Evolutionary conservation across 2,329 filamentous ascomycete species (phyloP).

Genomic region (Alternaria sp.): DNA sequence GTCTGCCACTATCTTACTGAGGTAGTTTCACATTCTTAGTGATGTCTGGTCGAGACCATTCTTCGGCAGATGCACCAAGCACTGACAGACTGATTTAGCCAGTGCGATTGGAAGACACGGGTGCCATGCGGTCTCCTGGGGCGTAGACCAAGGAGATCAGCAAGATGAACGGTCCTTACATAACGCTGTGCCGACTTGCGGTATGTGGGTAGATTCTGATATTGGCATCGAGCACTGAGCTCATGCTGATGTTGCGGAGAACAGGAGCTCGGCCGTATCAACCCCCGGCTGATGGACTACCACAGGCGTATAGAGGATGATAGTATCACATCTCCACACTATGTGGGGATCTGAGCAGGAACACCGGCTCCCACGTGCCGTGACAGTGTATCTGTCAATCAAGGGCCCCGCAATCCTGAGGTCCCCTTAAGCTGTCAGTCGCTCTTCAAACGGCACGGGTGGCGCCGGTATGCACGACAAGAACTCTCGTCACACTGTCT

Average conservation of each 20-base stretch:
- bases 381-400: not conserved
- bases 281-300: not conserved
- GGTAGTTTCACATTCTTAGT: slow-evolving; percentile 2
- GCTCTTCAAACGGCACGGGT: slow-evolving; percentile 1
- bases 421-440: not conserved
- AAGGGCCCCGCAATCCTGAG: not conserved
- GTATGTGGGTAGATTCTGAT: not conserved
- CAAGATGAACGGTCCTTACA: not conserved
- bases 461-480: slow-evolving; percentile 1
- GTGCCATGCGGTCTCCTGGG: not conserved
- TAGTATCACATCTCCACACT: not conserved
- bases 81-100: not conserved
- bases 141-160: not conserved
- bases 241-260: not conserved
- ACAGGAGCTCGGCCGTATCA: not conserved
- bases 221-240: not conserved
- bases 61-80: slow-evolving; percentile 1
- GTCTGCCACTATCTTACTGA: not conserved
- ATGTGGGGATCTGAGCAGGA: not conserved
- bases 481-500: not conserved
- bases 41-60: not conserved
- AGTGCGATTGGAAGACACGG: not conserved
- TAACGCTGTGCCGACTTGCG: not conserved
- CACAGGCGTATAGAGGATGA: not conserved
- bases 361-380: not conserved